These are phyloP conservation scores for Linnemannia elongata DNA, from an alignment of 192 early-diverging fungal genomes.

Conservation along the genomic window DNA sequence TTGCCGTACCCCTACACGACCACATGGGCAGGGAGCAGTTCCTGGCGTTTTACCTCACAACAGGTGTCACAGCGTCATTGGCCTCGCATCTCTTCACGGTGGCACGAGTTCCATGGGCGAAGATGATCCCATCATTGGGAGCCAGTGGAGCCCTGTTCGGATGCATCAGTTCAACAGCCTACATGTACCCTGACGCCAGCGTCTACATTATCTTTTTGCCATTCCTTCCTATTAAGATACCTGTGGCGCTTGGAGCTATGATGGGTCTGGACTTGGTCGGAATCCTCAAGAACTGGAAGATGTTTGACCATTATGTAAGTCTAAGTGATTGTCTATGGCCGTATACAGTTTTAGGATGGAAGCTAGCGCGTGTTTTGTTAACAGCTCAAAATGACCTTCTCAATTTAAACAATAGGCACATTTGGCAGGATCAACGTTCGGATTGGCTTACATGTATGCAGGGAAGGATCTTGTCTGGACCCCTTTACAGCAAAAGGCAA, in stretches of 20 bases:
- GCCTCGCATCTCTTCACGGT: conserved; percentile 74
- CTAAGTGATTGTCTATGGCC: not conserved
- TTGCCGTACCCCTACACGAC: conserved; percentile 67
- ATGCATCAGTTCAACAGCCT: conserved; percentile 71
- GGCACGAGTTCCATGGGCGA: conserved; percentile 48
- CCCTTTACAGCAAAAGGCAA: conserved; percentile 54
- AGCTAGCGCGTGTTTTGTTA: not conserved
- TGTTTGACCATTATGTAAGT: conserved; percentile 84
- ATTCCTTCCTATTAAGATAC: conserved; percentile 63
- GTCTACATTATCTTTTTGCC: conserved; percentile 75
- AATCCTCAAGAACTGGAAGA: conserved; percentile 76
- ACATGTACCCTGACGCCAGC: conserved; percentile 69
- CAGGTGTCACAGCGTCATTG: conserved; percentile 75
- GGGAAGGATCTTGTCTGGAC: conserved; percentile 62
- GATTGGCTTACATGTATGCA: conserved; percentile 69
- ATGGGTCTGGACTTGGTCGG: conserved; percentile 82
- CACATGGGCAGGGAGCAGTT: conserved; percentile 77
- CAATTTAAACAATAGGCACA: conserved; percentile 62
- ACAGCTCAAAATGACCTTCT: not conserved
- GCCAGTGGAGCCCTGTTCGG: conserved; percentile 88
- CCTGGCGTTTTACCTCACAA: conserved; percentile 83
- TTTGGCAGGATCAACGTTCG: conserved; percentile 74
- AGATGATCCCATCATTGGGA: conserved; percentile 77
- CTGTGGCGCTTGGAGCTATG: conserved; percentile 77
- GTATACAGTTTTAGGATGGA: not conserved